phyloP scores from a whole-genome alignment of 2,329 filamentous ascomycete species.

The Waltergamsia citrina region DNA sequence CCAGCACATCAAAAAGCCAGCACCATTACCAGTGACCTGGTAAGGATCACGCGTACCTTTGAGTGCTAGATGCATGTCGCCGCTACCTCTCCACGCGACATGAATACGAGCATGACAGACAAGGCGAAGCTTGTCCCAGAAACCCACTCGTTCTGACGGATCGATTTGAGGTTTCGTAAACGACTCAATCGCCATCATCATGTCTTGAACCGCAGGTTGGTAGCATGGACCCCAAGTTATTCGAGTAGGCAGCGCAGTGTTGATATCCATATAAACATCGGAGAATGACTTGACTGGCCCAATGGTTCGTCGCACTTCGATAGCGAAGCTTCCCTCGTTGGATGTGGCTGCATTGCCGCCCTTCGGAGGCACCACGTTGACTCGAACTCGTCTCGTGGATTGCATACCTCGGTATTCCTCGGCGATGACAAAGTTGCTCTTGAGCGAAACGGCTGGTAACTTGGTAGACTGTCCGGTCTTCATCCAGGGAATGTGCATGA shows the following conservation, averaged over 20 bases:
- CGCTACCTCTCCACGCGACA: constrained; percentile 88
- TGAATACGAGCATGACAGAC: constrained; percentile 88
- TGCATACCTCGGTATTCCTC: constrained; percentile 81
- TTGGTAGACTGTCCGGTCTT: constrained; percentile 71
- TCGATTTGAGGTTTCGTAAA: constrained; percentile 96
- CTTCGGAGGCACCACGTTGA: constrained; percentile 71
- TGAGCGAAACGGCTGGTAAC: constrained; percentile 72
- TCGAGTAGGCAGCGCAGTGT: constrained; percentile 81
- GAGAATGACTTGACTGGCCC: constrained; percentile 96
- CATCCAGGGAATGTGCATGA: constrained; percentile 82
- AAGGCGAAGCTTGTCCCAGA: constrained; percentile 97
- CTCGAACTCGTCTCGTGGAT: constrained; percentile 69
- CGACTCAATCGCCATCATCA: constrained; percentile 98
- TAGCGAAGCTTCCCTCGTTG: constrained; percentile 59
- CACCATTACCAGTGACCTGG: constrained; percentile 81
- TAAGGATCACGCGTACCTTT: constrained; percentile 94
- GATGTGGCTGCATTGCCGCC: constrained; percentile 45
- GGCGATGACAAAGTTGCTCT: constrained; percentile 88
- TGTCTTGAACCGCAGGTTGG: constrained; percentile 95
- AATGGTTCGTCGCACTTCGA: constrained; percentile 84
- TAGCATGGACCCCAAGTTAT: constrained; percentile 98
- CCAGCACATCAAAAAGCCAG: constrained; percentile 98
- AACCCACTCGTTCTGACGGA: constrained; percentile 85
- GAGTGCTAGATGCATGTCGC: constrained; percentile 85
- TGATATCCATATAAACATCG: constrained; percentile 84